Evolutionary conservation across 352 stramenopile genomes (phyloP), one percentile per base, ranked within the genome.

Genomic region (Phytopythium cucurbitacearum): DNA sequence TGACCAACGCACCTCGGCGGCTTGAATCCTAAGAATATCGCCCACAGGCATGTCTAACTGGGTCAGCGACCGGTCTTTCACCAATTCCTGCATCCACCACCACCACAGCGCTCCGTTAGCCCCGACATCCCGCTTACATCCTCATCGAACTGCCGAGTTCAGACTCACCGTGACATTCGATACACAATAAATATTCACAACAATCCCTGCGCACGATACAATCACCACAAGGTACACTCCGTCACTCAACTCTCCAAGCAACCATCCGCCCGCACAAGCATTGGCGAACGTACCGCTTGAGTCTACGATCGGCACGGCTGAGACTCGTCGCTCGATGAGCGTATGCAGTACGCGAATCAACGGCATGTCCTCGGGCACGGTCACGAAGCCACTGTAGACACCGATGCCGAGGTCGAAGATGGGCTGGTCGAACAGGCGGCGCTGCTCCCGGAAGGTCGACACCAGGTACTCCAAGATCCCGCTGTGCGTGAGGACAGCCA

Each of bases 391-490:
- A 58, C 80, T 88, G 71, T 97, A 98, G 37, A 96, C 95, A 46
- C 96, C 96, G 69, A 99, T 97, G 41, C 84, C 79, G 53, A 99
- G 82, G 57, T 98, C 95, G 50, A 89, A 91, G 57, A 99, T 97
- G 38, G 91, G 89, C 66, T 98, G 91, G 65, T 99, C 96, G 71
- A 99, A 99, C 50, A 99, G 76, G 57, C 96, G 82, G 61, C 94
- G 82, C 73, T 98, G 91, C 71, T 99, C 96, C 49, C 96, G 88
- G 70, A 99, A 98, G 53, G 94, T 96, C 44, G 91, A 96, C 15
- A 99, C 96, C 38, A 99, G 77, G 68, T 97, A 97, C 71, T 98
- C 91, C 60, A 98, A 79, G 70, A 98, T 95, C 59, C 80, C 84
- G 65, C 81, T 89, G 73, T 98, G 96, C 40, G 89, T 98, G 57